These are phyloP conservation scores for Gaultheria prostrata DNA, from an alignment of 148 eudicot species.

Conservation along the genomic window DNA sequence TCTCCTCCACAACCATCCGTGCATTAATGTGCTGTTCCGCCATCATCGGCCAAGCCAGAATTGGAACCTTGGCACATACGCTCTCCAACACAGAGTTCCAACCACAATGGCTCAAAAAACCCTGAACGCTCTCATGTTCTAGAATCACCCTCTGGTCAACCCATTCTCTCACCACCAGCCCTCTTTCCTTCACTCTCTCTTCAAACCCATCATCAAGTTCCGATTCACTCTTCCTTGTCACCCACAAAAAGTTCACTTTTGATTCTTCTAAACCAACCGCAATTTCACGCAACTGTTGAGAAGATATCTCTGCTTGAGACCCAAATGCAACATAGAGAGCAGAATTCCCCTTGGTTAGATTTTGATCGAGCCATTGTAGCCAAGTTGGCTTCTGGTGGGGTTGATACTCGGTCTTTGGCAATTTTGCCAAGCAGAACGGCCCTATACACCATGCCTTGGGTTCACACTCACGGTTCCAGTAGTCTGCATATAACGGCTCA, in stretches of 20 bases:
- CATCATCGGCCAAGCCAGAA: slow-evolving; percentile 74
- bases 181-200: slow-evolving; percentile 44
- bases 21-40: slow-evolving; percentile 79
- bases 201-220: slow-evolving; percentile 37
- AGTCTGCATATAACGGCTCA: slow-evolving; percentile 40
- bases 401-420: background rate
- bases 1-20: slow-evolving; percentile 63
- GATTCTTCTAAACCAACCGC: slow-evolving; percentile 51
- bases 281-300: slow-evolving; percentile 47
- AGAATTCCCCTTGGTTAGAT: background rate
- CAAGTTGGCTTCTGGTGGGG: slow-evolving; percentile 30
- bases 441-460: slow-evolving; percentile 59
- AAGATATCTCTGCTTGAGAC: slow-evolving; percentile 54
- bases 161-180: slow-evolving; percentile 66
- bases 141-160: slow-evolving; percentile 58
- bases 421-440: slow-evolving; percentile 49
- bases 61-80: slow-evolving; percentile 57
- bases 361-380: slow-evolving; percentile 56
- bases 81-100: slow-evolving; percentile 81
- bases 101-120: slow-evolving; percentile 77
- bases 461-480: slow-evolving; percentile 19
- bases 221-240: slow-evolving; percentile 32
- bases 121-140: slow-evolving; percentile 38
- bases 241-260: slow-evolving; percentile 59
- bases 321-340: slow-evolving; percentile 35